Percentiles rank a stretch among this genome's conserved stretches.
These are phyloP conservation scores for Rosa lucieae DNA, from an alignment of 306 rosid species.

Conservation along the genomic window DNA sequence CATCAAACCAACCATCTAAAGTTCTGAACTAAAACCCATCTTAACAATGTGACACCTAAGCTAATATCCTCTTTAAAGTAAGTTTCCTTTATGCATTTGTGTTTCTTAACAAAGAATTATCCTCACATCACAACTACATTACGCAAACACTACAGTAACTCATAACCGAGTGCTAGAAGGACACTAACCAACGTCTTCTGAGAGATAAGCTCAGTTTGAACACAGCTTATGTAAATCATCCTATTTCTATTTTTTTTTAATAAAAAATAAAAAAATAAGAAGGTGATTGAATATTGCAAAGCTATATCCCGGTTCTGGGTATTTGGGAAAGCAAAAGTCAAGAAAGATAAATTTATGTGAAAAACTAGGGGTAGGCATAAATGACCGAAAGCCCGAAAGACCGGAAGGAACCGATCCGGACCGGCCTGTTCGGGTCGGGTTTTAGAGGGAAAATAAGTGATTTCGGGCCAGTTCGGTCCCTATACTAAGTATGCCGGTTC, in stretches of 20 bases:
- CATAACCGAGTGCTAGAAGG: too few species aligned
- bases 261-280: too few species aligned
- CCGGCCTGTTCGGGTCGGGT: too few species aligned
- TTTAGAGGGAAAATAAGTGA: too few species aligned
- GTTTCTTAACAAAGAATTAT: neutral
- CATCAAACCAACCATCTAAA: neutral
- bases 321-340: neutral
- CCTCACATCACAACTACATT: neutral
- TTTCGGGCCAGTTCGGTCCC: too few species aligned
- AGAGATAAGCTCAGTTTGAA: neutral
- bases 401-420: too few species aligned
- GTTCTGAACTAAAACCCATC: neutral
- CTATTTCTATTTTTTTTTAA: neutral
- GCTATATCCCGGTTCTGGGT: neutral
- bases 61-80: neutral
- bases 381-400: too few species aligned
- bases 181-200: neutral
- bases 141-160: neutral
- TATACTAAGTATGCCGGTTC: too few species aligned
- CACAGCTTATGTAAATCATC: neutral
- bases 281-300: neutral
- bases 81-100: neutral
- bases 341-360: neutral
- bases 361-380: too few species aligned
- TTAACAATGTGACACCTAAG: neutral